Conservation (phyloP, 805 yeast genomes). For the Yamadazyma nakazawae region DNA sequence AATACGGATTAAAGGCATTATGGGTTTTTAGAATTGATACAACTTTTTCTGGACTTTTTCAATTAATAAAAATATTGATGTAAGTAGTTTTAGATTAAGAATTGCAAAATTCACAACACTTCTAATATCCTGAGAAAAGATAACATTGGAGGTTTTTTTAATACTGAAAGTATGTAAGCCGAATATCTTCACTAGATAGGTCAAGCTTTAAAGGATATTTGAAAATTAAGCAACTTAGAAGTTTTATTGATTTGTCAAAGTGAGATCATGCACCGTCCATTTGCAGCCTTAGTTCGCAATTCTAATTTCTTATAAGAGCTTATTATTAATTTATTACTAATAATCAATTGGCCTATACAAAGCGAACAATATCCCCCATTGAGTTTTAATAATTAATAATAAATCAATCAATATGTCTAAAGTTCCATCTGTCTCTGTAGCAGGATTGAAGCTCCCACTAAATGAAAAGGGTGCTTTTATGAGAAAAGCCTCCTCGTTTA, state of each 20-base stretch:
- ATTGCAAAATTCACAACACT: not conserved
- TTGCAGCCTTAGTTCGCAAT: not conserved
- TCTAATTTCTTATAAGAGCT: slow-evolving; percentile 2
- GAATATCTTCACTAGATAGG: no score
- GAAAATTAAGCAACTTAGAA: no score
- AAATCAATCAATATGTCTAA: slow-evolving; percentile 5
- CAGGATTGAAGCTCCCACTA: slow-evolving; percentile 8
- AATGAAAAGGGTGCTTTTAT: slow-evolving; percentile 10
- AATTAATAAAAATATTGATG: no score
- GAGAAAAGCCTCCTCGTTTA: slow-evolving; percentile 42
- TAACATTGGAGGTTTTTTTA: no score
- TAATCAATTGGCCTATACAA: not conserved
- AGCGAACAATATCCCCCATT: not conserved
- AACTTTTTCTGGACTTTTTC: no score
- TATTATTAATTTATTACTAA: not conserved
- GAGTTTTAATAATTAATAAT: not conserved
- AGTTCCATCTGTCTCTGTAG: slow-evolving; percentile 2
- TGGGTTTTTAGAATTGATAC: no score
- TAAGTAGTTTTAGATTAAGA: not conserved
- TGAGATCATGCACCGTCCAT: not conserved
- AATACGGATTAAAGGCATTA: not conserved
- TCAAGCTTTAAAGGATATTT: no score
- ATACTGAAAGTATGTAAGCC: no score
- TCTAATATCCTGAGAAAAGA: no score
- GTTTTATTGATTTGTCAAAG: not conserved